Base-by-base conservation (phyloP, 202 grass and related monocot genomes). In the Carex sylvatica region DNA sequence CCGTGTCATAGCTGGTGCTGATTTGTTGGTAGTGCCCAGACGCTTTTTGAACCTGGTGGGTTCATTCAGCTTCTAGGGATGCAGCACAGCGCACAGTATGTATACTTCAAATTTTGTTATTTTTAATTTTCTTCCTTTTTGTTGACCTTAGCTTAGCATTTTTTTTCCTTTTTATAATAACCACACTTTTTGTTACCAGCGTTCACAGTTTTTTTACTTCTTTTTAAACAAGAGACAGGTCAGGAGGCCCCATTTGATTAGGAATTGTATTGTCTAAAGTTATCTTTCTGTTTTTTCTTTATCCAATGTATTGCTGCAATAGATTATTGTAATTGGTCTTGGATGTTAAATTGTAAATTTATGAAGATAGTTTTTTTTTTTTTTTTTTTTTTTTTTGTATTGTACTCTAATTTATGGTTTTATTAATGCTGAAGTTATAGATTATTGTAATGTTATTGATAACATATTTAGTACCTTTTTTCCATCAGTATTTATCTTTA, bases 1-100 rank as follows among this genome's bases (percentile, higher is more conserved):
- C 84, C 51, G 64, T 65, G 90, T 96, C 74, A 96, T 96, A 88
- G 93, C 93, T 23, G 93, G 93, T 35, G 90, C 89, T 9, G 93
- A 96, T 75, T 6, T 96, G 44, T 82, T 96, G 11, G 86, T 84
- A 33, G 70, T 96, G 61, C 88, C 93, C 13, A 91, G 88, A 79
- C 82, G 90, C 7, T 93, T 93, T 58, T 93, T 58, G 90, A 96
- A 71, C 93, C 93, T 4, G 93, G 93, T 61, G 93, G 93, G 0
- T 85, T 93, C 20, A 91, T 93, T 83, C 93, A 96, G 74, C 82
- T 96, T 0, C 88, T 92, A 74, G 88, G 84, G 49, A 93, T 96
- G 93, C 85, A 82, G 51, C 93, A 96, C 26, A 19, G n/a, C 90
- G 93, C 33, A 83, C 85, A 60, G 92, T 94, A 84, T 9, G 31